phyloP scores from a whole-genome alignment of 352 stramenopile species.

The Peronospora tabacina region DNA sequence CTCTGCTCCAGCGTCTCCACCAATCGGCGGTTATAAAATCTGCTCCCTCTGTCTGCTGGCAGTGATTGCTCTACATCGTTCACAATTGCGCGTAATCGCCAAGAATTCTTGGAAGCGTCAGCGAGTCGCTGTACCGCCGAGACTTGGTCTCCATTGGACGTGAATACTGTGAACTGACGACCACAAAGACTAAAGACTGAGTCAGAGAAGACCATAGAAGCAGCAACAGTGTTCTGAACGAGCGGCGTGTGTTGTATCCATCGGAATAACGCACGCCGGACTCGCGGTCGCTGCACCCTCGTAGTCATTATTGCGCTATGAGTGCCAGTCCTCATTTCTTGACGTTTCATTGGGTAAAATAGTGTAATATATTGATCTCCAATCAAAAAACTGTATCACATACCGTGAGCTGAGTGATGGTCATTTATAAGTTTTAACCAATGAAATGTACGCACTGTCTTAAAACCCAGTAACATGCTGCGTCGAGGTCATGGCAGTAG shows the following conservation, averaged over 20 bases:
- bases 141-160: conserved; percentile 3
- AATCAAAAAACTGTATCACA: conserved; percentile 5
- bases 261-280: conserved; percentile 16
- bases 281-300: conserved; percentile 6
- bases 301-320: conserved; percentile 2
- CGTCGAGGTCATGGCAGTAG: conserved; percentile 25
- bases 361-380: background rate
- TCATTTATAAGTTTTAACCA: conserved; percentile 11
- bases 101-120: conserved; percentile 15
- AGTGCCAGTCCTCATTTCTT: background rate
- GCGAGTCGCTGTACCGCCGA: conserved; percentile 10
- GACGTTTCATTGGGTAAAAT: conserved; percentile 4
- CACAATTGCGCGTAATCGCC: conserved; percentile 11
- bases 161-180: conserved; percentile 18
- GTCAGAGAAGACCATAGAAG: conserved; percentile 1
- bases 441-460: background rate
- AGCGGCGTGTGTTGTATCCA: background rate
- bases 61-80: conserved; percentile 18
- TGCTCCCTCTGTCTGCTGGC: conserved; percentile 21
- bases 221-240: background rate
- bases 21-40: conserved; percentile 45
- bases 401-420: conserved; percentile 12
- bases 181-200: conserved; percentile 1
- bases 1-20: conserved; percentile 23
- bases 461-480: conserved; percentile 29